A percentile compares a stretch with the other conserved stretches of the same genome.
Conservation (phyloP, 169 alveolate species). For the Babesia gibsoni region DNA sequence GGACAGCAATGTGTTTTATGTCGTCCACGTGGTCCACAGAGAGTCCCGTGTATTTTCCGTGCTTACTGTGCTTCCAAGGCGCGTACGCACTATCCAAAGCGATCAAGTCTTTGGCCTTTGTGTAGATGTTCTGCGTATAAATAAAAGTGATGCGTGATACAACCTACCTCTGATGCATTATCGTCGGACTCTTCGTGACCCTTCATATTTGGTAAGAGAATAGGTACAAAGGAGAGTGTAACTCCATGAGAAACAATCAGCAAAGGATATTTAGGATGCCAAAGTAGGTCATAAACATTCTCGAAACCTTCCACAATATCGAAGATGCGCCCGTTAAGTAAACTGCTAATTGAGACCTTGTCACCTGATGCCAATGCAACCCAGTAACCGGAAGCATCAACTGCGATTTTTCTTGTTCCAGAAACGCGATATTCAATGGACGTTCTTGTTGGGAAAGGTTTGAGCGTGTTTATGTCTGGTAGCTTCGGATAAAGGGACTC, state of each 20-base stretch:
- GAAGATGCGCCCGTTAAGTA: constrained; percentile 42
- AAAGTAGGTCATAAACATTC: constrained; percentile 20
- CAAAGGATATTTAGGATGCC: constrained; percentile 60
- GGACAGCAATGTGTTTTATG: constrained; percentile 8
- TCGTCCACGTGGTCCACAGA: constrained; percentile 44
- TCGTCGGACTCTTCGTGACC: constrained; percentile 1
- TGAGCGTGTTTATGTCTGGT: constrained; percentile 43
- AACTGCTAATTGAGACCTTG: constrained; percentile 4
- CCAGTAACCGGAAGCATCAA: constrained; percentile 47
- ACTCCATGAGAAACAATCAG: constrained; percentile 38
- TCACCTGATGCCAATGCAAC: constrained; percentile 19
- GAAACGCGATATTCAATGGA: constrained; percentile 49
- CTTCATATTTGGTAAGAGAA: constrained; percentile 41
- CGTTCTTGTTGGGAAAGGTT: constrained; percentile 50
- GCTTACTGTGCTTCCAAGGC: not conserved
- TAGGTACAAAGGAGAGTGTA: constrained; percentile 27
- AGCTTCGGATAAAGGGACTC: constrained; percentile 52
- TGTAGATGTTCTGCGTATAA: constrained; percentile 1
- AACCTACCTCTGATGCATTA: constrained; percentile 1
- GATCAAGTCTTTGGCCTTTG: constrained; percentile 20
- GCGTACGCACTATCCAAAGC: not conserved
- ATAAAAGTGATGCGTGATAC: not conserved
- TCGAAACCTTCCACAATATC: constrained; percentile 18
- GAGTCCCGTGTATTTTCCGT: constrained; percentile 7
- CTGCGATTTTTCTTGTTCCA: not conserved